Evolutionary conservation across 192 early-diverging fungal genomes (phyloP).

Genomic region (Endogone sp.): DNA sequence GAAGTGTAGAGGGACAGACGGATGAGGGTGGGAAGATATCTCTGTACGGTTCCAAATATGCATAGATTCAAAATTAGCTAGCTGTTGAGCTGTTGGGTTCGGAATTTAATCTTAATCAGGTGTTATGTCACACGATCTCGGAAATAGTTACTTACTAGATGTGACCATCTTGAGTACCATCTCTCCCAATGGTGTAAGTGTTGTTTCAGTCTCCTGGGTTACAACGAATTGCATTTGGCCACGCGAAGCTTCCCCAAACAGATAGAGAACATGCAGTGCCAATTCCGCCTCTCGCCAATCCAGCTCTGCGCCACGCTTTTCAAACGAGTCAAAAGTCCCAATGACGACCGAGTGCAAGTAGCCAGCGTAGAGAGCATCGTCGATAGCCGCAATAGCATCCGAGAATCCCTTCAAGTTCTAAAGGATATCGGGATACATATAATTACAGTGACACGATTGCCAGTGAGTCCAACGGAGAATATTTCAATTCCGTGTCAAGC

Average conservation of each 20-base stretch:
- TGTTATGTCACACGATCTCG: neutral
- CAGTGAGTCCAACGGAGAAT: conserved; percentile 25
- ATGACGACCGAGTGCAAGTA: conserved; percentile 60
- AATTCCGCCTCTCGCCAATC: conserved; percentile 78
- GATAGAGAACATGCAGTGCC: conserved; percentile 66
- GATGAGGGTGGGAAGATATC: conserved; percentile 70
- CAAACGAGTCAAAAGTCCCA: conserved; percentile 56
- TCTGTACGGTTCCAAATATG: conserved; percentile 40
- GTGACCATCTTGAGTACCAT: conserved; percentile 62
- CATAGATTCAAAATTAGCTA: conserved; percentile 29
- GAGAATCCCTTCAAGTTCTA: conserved; percentile 66
- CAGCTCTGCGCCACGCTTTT: conserved; percentile 35
- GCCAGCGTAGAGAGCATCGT: conserved; percentile 51
- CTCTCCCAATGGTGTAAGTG: conserved; percentile 48
- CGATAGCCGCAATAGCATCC: conserved; percentile 73
- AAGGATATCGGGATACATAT: conserved; percentile 32
- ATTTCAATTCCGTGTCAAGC: too few relatives aligned
- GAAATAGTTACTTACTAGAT: conserved; percentile 38
- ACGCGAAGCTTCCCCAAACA: conserved; percentile 64
- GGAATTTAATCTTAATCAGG: neutral
- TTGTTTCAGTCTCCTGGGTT: conserved; percentile 18
- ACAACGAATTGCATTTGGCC: conserved; percentile 44
- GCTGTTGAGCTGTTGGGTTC: too few relatives aligned
- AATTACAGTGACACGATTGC: conserved; percentile 33
- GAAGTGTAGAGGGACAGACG: conserved; percentile 64